Evolutionary conservation across 768 basidiomycete species (phyloP).

Genomic region (Myochromella boudieri): DNA sequence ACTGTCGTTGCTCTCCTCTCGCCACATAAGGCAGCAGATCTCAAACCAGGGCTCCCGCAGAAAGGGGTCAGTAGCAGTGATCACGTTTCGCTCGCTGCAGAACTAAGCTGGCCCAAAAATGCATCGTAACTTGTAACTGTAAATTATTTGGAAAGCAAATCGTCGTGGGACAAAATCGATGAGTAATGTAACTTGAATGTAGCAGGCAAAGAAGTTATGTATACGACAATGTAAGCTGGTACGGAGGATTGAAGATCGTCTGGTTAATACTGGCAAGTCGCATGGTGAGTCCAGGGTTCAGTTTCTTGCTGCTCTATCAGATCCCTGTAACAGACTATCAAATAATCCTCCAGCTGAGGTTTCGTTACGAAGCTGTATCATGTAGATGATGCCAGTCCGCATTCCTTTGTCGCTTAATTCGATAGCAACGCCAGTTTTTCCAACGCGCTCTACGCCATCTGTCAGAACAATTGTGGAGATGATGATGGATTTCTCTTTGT

Average conservation of each 20-base stretch:
- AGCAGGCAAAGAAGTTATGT: conserved; percentile 12
- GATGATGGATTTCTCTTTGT: conserved; percentile 69
- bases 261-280: conserved; percentile 2
- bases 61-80: conserved; percentile 82
- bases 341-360: conserved; percentile 81
- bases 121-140: conserved; percentile 10
- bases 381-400: conserved; percentile 92
- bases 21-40: conserved; percentile 56
- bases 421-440: conserved; percentile 96
- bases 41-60: conserved; percentile 78
- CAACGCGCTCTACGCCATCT: conserved; percentile 97
- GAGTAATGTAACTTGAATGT: conserved; percentile 10
- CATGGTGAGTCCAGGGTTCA: too few species aligned
- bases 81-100: conserved; percentile 77
- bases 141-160: too few species aligned
- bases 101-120: conserved; percentile 42
- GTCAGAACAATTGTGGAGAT: conserved; percentile 96
- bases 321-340: conserved; percentile 83
- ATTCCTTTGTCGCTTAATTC: conserved; percentile 91
- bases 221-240: conserved; percentile 10
- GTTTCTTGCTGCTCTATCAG: conserved; percentile 52
- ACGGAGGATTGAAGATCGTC: conserved; percentile 11
- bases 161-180: conserved; percentile 6
- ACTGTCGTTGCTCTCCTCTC: conserved; percentile 55
- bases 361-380: conserved; percentile 95